Evolutionary conservation across 176 grass and related monocot species (phyloP).

Genomic region (Poa pratensis): DNA sequence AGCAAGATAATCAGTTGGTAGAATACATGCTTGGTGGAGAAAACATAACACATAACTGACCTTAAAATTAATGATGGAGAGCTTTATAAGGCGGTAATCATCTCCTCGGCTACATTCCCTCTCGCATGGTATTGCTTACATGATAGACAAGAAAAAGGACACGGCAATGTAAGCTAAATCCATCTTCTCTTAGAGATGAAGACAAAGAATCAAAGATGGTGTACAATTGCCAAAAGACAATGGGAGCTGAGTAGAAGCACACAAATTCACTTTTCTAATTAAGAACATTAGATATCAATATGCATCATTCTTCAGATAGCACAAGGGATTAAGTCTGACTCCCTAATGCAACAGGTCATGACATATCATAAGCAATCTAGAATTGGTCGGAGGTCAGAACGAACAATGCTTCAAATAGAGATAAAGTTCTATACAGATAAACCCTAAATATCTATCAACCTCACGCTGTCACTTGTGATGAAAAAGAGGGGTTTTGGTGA

Average conservation of each 20-base stretch:
- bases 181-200: constrained; percentile 23
- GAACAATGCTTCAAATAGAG: not conserved
- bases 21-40: constrained; percentile 35
- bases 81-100: constrained; percentile 94
- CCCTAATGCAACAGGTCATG: not conserved
- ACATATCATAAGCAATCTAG: not conserved
- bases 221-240: not conserved
- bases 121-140: constrained; percentile 87
- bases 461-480: not conserved
- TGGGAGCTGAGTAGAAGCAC: constrained; percentile 11
- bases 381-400: not conserved
- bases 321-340: not conserved
- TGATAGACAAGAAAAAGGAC: constrained; percentile 25
- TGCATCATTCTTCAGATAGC: not conserved
- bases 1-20: constrained; percentile 6
- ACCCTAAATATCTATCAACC: not conserved
- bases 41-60: constrained; percentile 50
- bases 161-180: constrained; percentile 20
- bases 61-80: constrained; percentile 84
- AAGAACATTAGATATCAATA: not conserved
- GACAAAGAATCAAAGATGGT: not conserved
- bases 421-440: constrained; percentile 7
- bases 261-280: not conserved
- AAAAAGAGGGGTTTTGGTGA: not conserved
- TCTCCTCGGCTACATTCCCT: constrained; percentile 96